These are phyloP conservation scores for Fragilaria crotonensis DNA, from an alignment of 108 stramenopile species.

Conservation along the genomic window DNA sequence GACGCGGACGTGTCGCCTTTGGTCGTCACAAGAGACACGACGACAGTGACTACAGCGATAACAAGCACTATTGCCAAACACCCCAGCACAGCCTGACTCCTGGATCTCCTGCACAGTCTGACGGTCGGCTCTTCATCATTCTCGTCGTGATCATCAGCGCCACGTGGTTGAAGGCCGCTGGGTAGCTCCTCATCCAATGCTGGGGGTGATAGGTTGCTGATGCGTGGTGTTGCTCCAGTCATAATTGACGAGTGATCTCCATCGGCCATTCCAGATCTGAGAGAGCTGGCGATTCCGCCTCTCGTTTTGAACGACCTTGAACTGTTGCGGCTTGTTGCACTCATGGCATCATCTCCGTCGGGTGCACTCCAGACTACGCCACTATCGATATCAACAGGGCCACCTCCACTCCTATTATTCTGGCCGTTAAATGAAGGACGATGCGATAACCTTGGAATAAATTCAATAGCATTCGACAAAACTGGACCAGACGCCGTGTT, in stretches of 20 bases:
- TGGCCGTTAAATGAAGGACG: too few relatives aligned
- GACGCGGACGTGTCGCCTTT: background rate
- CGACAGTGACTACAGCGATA: background rate
- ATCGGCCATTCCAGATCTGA: background rate
- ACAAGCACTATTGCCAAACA: background rate
- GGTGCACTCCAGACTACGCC: background rate
- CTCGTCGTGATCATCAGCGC: background rate
- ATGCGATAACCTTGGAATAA: too few relatives aligned
- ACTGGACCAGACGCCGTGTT: too few relatives aligned
- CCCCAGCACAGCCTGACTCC: background rate
- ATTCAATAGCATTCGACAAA: too few relatives aligned
- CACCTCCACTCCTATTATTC: too few relatives aligned
- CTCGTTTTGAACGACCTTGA: background rate
- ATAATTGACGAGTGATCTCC: background rate
- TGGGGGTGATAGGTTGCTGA: background rate
- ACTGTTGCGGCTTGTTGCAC: background rate
- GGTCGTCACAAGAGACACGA: background rate
- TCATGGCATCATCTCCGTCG: background rate
- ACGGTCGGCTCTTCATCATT: background rate
- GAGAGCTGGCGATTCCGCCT: background rate
- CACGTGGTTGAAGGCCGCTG: too few relatives aligned
- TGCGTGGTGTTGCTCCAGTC: background rate
- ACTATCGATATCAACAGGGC: background rate
- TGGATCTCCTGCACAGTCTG: background rate
- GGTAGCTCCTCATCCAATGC: background rate